Evolutionary conservation across 2,329 filamentous ascomycete species (phyloP), one percentile per base, ranked within the genome.

Genomic region (Fusarium dimerum): DNA sequence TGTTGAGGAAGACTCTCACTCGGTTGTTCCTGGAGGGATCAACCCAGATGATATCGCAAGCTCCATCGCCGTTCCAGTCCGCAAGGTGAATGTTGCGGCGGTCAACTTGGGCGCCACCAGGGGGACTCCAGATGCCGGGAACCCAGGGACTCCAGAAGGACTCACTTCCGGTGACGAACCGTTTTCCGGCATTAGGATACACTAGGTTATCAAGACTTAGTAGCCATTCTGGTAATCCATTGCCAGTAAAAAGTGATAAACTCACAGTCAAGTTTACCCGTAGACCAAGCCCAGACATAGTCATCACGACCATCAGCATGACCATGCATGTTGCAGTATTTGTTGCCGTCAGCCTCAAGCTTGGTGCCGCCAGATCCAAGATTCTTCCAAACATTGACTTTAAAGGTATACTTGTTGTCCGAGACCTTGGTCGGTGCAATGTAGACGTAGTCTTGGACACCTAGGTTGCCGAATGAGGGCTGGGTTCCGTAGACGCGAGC

Each of bases 271-370:
- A 52, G 36, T 41, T 49, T 49, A 2, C 59, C 59, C 1, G 16
- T 43, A 2, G 51, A 54, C 0, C 18, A 29, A 3, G 45, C 40
- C 59, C 59, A 62, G 5, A 62, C 55, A 6, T 62, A 61, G 48
- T 62, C 59, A 6, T 32, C 17, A 12, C 40, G 39, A 11, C 53
- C 53, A 20, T 54, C 44, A 0, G 4, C 26, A 11, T 52, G 45
- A 3, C 59, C 59, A 3, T 34, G 17, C 57, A 62, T 62, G 13
- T 62, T 56, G 50, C 52, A 59, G 53, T 60, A 62, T 13, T 55
- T 57, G 34, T 57, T 57, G 3, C 58, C 56, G 32, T 57, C 54
- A 7, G 44, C 34, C 6, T 49, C 46, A n/a, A 48, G 42, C 16
- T 52, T 55, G 5, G 50, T 55, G 7, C 40, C 40, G 9, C 53